Base-by-base conservation (phyloP, 2,329 filamentous ascomycete species). In the Trichoderma sp. region DNA sequence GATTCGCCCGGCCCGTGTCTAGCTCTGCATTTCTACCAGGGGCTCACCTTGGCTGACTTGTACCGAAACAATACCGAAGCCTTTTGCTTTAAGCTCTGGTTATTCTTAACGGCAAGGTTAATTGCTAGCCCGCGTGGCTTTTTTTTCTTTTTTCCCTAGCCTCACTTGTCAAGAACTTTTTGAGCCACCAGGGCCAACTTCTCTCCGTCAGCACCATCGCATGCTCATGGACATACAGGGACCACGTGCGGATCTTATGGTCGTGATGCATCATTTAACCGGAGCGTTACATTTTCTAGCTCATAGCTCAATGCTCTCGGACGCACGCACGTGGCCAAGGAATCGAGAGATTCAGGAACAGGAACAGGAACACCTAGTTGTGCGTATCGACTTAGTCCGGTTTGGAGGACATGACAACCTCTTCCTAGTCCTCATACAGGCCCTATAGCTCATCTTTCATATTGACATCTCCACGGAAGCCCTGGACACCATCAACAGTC, bases 401-500 rank as follows among this genome's bases (percentile, higher is more conserved):
- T 42, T 8, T 25, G 42, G 4, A 37, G n/a, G 13, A 48, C 13
- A 34, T 45, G n/a, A 39, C 25, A 10, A 29, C 35, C 22, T 9
- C 19, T 50, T 5, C 13, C 17, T 53, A 48, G 42, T 19, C 10
- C n/a, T 48, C 19, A 19, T 48, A 48, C 19, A 3, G 19, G 5
- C n/a, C 6, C 42, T 48, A 65, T 19, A 65, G 37, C n/a, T 65
- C 61, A 12, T 65, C 61, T 27, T 48, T 65, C 7, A 2, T 6
- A 13, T 29, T 22, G 15, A 27, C 22, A 13, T 19, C 15, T 32
- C 27, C 50, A 5, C 37, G 29, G 19, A 65, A 35, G 12, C 2
- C 61, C 52, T 68, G 64, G 53, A 78, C 59, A 25, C 69, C 72
- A 7, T 75, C 67, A 8, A 74, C 35, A 6, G 78, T 80, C 4